Conservation (phyloP, 2,329 filamentous ascomycete species). For the Aspergillus pseudoterreus region DNA sequence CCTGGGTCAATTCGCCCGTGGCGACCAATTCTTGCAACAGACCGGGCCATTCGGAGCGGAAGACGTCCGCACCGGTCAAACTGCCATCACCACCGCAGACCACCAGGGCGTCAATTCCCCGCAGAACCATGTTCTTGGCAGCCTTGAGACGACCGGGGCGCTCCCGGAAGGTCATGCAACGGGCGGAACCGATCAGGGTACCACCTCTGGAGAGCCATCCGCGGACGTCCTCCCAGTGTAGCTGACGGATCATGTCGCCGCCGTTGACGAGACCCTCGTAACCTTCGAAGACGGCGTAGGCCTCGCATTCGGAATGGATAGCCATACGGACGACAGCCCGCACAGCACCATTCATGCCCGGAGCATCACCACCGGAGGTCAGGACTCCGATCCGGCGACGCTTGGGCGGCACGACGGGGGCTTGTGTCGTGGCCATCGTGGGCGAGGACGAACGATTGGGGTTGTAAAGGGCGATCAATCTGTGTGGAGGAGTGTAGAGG, state of each 20-base stretch:
- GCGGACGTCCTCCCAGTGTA: constrained; percentile 88
- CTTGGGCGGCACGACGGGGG: constrained; percentile 15
- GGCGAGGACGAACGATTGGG: constrained; percentile 4
- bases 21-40: constrained; percentile 78
- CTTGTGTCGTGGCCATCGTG: constrained; percentile 17
- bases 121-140: constrained; percentile 88
- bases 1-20: constrained; percentile 63
- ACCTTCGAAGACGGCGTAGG: constrained; percentile 81
- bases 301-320: constrained; percentile 75
- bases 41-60: constrained; percentile 84
- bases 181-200: constrained; percentile 92
- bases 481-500: constrained; percentile 5
- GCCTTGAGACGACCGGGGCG: constrained; percentile 75
- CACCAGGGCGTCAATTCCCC: constrained; percentile 90
- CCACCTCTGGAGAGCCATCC: constrained; percentile 91
- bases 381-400: constrained; percentile 73
- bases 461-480: constrained; percentile 5
- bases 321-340: constrained; percentile 86
- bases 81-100: constrained; percentile 96
- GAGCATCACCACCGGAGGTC: constrained; percentile 90
- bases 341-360: constrained; percentile 89
- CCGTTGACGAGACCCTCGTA: constrained; percentile 92
- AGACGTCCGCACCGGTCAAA: constrained; percentile 88
- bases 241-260: constrained; percentile 78
- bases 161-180: constrained; percentile 88